phyloP scores from a whole-genome alignment of 805 yeast species.

The Candida saitoana region DNA sequence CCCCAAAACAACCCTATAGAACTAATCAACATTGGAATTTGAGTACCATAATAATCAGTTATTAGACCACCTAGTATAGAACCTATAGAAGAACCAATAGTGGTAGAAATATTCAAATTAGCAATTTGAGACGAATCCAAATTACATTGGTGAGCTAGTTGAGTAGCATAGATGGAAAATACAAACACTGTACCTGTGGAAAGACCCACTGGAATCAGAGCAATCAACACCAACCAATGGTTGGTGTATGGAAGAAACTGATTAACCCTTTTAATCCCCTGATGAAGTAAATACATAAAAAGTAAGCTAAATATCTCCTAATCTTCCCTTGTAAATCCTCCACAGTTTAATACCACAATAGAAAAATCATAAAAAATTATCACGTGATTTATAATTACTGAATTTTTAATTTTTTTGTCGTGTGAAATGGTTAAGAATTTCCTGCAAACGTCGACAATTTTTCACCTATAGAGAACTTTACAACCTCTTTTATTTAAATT shows the following conservation, averaged over 20 bases:
- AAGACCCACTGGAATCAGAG: conserved; percentile 30
- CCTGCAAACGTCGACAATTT: conserved; percentile 15
- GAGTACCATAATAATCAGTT: conserved; percentile 32
- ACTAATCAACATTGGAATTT: conserved; percentile 28
- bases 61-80: conserved; percentile 29
- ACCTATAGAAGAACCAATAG: conserved; percentile 31
- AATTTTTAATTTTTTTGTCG: neutral
- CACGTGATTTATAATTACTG: no score
- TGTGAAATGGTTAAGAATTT: neutral
- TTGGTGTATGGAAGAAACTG: conserved; percentile 21
- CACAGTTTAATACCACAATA: no score
- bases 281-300: conserved; percentile 13
- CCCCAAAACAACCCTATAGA: conserved; percentile 22
- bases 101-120: conserved; percentile 27
- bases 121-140: conserved; percentile 26
- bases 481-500: no score
- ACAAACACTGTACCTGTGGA: conserved; percentile 33
- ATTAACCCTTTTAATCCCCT: conserved; percentile 14
- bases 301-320: no score
- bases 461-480: conserved; percentile 3
- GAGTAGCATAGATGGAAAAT: conserved; percentile 30
- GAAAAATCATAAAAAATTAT: no score
- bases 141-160: conserved; percentile 27
- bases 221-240: conserved; percentile 21
- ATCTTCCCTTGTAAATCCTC: neutral